Evolutionary conservation across 148 eudicot species (phyloP), one percentile per base, ranked within the genome.

Genomic region (Dysphania ambrosioides): DNA sequence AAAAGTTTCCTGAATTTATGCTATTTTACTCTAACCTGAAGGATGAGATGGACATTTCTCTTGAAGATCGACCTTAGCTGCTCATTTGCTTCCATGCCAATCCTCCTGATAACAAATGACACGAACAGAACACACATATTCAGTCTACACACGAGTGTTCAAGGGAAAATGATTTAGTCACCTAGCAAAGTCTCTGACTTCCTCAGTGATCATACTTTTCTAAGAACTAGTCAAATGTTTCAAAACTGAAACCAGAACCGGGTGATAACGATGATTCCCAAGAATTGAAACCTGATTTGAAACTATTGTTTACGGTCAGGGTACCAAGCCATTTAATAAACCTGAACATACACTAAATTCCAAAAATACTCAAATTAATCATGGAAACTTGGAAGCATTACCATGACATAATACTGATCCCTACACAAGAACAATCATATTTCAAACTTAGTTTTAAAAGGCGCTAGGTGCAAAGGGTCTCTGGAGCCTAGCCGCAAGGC

Each of bases 31-130:
- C 85, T 85, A 73, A 94, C 98, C 81, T 80, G 82, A 60, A 94
- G 91, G 58, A 88, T 82, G 58, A 94, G 93, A 84, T 94, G 98
- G 66, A 94, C 96, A 36, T 87, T 70, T 77, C 93, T 87, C 79
- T 94, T 94, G 76, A 88, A 90, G 76, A 94, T 85, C 60, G 96
- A 77, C 53, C 96, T 84, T 31, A 94, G 86, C 86, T 94, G 96
- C 75, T 94, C 97, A 64, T 90, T 94, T 47, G 98, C 98, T 88
- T 91, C 98, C 26, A 89, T 56, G 41, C 94, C 95, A 40, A 93
- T 91, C 78, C 97, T 89, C 87, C 95, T 93, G 80, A 49, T 41
- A 41, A 32, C 19, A 61, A 58, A 41, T 31, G 4, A 40, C 40
- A 71, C 31, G 10, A 70, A 71, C 56, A 38, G 47, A 11, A 15